phyloP scores from a whole-genome alignment of 495 filamentous ascomycete genomes.

The Poronia punctata region DNA sequence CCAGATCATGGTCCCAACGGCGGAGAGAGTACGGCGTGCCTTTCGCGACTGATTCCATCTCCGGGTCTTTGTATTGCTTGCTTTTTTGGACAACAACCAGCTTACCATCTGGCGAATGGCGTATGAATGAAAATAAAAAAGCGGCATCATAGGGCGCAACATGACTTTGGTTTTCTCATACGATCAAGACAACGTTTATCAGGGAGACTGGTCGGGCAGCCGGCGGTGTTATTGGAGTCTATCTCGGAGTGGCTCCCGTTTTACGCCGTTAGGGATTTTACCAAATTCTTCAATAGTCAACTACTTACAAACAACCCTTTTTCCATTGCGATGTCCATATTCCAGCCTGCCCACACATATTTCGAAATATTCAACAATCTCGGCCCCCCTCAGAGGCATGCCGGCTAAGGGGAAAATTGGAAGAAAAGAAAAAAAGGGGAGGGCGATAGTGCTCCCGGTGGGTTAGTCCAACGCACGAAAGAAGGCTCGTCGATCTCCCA shows the following conservation, averaged over 20 bases:
- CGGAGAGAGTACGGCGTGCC: constrained; percentile 14
- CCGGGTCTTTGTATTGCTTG: constrained; percentile 19
- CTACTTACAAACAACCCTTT: constrained; percentile 10
- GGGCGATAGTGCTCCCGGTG: no score
- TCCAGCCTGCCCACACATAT: constrained; percentile 8
- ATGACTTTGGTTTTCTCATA: constrained; percentile 22
- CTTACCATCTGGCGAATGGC: constrained; percentile 28
- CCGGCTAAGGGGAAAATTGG: no score
- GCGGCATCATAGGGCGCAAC: constrained; percentile 30
- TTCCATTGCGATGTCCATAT: constrained; percentile 10
- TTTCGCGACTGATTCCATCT: constrained; percentile 15
- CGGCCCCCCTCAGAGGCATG: no score
- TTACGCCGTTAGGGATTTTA: constrained; percentile 5
- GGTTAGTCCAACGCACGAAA: no score
- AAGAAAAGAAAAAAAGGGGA: no score
- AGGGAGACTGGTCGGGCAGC: constrained; percentile 24
- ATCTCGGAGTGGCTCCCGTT: constrained; percentile 13
- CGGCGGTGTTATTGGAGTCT: constrained; percentile 28
- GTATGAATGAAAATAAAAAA: constrained; percentile 28
- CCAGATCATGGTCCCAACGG: constrained; percentile 1
- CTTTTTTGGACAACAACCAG: constrained; percentile 26
- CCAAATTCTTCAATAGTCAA: constrained; percentile 5
- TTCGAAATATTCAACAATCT: constrained; percentile 5
- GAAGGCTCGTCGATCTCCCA: no score
- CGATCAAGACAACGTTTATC: constrained; percentile 22